phyloP scores from a whole-genome alignment of 306 rosid genomes.

The Quercus mongolica region DNA sequence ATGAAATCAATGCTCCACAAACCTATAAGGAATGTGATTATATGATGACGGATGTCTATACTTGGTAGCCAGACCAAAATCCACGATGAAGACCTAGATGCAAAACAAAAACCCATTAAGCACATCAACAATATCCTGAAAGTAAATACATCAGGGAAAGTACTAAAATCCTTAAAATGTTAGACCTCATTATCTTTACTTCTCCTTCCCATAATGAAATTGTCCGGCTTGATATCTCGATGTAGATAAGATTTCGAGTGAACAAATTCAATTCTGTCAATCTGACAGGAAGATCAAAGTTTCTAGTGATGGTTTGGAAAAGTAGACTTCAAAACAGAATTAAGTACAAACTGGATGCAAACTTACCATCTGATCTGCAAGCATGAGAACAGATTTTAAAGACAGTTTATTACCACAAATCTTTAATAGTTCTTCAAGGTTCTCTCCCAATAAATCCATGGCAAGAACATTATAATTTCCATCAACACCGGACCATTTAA shows the following conservation, averaged over 20 bases:
- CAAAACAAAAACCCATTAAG: not conserved
- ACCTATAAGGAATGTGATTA: not conserved
- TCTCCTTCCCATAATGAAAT: not conserved
- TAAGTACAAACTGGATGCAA: not conserved
- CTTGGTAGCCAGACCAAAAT: not conserved
- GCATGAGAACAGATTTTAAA: not conserved
- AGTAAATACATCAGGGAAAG: not conserved
- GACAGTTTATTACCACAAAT: not conserved
- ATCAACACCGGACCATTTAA: not conserved
- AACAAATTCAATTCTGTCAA: not conserved
- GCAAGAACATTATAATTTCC: not conserved
- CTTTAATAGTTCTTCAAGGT: not conserved
- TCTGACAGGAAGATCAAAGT: not conserved
- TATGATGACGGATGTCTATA: not conserved
- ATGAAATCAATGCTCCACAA: not conserved
- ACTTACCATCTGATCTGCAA: not conserved
- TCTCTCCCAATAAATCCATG: not conserved
- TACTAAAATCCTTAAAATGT: not conserved
- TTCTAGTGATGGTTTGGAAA: not conserved
- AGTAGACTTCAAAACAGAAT: not conserved
- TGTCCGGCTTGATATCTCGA: not conserved
- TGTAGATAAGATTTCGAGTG: constrained; percentile 1
- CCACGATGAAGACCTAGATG: not conserved
- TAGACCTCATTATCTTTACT: not conserved
- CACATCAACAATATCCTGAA: not conserved